phyloP scores from a whole-genome alignment of 345 rosid genomes.

The Corchorus olitorius region DNA sequence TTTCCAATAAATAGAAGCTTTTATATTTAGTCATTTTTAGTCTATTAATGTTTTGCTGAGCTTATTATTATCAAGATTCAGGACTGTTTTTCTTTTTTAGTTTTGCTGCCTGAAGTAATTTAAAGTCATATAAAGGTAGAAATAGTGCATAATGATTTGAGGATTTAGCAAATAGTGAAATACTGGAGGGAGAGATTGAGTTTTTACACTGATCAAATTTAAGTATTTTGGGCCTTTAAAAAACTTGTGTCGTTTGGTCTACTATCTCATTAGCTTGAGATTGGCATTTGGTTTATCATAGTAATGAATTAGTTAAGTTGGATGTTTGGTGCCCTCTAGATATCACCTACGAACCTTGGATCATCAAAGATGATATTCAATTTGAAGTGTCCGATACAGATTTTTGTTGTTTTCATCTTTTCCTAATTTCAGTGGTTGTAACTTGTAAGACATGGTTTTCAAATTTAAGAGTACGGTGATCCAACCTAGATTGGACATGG shows the following conservation, averaged over 20 bases:
- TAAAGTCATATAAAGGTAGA: not conserved
- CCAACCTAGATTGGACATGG: not conserved
- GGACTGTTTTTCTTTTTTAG: not conserved
- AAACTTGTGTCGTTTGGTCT: not conserved
- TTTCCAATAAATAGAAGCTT: not conserved
- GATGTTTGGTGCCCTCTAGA: not conserved
- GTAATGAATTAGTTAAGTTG: not conserved
- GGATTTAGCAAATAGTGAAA: not conserved
- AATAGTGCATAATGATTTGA: not conserved
- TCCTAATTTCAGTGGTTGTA: not conserved
- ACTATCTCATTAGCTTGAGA: not conserved
- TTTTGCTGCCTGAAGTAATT: not conserved
- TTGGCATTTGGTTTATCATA: not conserved
- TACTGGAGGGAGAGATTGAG: not conserved
- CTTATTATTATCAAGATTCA: not conserved
- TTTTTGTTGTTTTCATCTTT: not conserved
- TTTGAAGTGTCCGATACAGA: not conserved
- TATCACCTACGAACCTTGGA: not conserved
- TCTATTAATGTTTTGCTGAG: not conserved
- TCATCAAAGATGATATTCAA: not conserved
- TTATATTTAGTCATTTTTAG: not conserved
- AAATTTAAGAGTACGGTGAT: not conserved
- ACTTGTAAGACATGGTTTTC: not conserved
- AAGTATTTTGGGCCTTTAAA: not conserved
- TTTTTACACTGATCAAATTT: not conserved